Conservation (phyloP, 73 alveolate genomes). For the Paramecium pentaurelia region DNA sequence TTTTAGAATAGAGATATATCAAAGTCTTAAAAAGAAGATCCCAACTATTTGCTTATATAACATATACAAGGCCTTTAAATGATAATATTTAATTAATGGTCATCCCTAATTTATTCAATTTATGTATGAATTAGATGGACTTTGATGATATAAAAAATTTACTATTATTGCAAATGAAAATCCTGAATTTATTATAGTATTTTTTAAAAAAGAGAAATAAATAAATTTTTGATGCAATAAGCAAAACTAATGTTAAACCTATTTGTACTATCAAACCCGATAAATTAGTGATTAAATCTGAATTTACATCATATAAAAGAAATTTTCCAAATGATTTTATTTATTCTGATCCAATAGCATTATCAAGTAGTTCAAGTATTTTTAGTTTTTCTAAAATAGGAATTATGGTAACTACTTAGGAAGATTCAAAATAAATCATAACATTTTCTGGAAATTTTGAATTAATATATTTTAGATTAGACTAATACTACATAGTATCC, state of each 20-base stretch:
- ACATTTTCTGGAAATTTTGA: background rate
- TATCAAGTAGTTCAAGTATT: background rate
- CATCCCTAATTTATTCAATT: background rate
- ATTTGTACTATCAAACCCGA: background rate
- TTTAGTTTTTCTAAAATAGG: background rate
- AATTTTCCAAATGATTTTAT: background rate
- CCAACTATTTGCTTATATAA: background rate
- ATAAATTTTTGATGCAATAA: background rate
- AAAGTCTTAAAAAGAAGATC: background rate
- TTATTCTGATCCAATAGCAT: background rate
- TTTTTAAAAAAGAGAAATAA: too few species aligned
- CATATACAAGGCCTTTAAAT: background rate
- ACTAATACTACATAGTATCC: background rate
- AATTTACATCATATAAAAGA: background rate
- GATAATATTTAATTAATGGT: background rate
- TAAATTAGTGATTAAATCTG: background rate
- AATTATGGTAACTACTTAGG: background rate
- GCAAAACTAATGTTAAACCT: background rate
- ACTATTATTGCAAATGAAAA: background rate
- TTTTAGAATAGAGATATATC: background rate
- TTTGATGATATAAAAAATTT: too few species aligned
- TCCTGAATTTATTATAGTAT: background rate
- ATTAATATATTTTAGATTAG: background rate
- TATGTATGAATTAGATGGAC: background rate
- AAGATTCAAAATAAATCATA: background rate